Evolutionary conservation across 116 monocot genomes (phyloP), one percentile per base, ranked within the genome.

Genomic region (Posidonia oceanica): DNA sequence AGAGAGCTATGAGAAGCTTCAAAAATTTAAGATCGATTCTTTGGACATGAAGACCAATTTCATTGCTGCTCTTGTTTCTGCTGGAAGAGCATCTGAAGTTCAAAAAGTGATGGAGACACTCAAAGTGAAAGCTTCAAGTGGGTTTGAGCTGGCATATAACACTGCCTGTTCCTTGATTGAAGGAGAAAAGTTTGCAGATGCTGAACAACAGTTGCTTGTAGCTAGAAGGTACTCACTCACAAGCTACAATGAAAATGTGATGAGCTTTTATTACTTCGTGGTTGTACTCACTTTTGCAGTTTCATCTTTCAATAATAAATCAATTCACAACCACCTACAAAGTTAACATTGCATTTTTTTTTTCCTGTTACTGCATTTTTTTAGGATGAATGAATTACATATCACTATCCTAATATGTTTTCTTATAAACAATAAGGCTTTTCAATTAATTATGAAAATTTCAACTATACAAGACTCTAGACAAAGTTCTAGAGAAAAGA

Each of bases 71-170:
- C 54, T 91, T 37, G 71, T 97, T 57, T 81, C 89, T 21, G 92
- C 91, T 62, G 97, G 92, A 77, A 84, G 79, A 56, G 75, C 85
- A 61, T 70, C 74, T 69, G 97, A 92, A 75, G 89, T 97, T 69
- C 85, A 97, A 69, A 81, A 71, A 79, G 80, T 68, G 48, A 84
- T 97, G 92, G 85, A 92, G 72, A 71, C 80, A 68, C 85, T 89
- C 41, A 92, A 76, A 82, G 79, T 91, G 52, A 89, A 92, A 79
- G 39, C 89, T 75, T 85, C 92, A 23, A 84, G 80, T 39, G 87
- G 85, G 75, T 97, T 89, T 81, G 97, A 97, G 69, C 38, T 97
- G 41, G 87, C 91, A 61, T 92, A 97, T 69, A 97, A 97, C 71
- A 71, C 71, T 74, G 89, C 92, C 12, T 97, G 97, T 51, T 87